Base-by-base conservation (phyloP, 306 rosid species). In the Dalbergia oliveri region DNA sequence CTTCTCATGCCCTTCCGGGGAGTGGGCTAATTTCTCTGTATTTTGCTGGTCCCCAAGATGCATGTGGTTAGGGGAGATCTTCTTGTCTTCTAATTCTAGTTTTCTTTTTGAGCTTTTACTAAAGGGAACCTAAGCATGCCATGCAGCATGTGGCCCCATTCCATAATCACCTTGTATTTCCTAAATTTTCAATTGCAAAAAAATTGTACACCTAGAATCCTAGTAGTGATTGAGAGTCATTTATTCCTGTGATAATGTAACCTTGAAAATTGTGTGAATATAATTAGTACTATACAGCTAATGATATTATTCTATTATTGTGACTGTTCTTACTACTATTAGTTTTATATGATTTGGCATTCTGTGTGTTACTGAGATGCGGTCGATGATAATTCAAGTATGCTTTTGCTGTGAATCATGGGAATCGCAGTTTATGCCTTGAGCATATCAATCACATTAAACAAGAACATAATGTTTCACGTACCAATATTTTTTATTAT, bases 111-210 rank as follows among this genome's bases (percentile, higher is more conserved):
- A 78, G 72, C 84, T 81, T 88, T 86, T 76, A 84, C 77, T 88
- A 75, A 91, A 82, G 87, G 91, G 87, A 88, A 84, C 86, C 93
- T 84, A 87, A 77, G 93, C 94, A 91, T 88, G 92, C 93, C 88
- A 84, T 78, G 83, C 81, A 87, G 56, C 98, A 93, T 90, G 96
- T 90, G 94, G 84, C 77, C 83, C 82, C 86, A 66, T 86, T 89
- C 87, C 80, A 72, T 85, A 78, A 87, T 89, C 69, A 78, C 79
- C 87, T 19, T 61, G 26, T 79, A 59, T 80, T 51, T 76, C 78
- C 43, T 58, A 77, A 57, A 76, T 84, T 86, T 84, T 21, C 23
- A 21, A 21, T 79, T 78, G 13, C 50, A 54, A 59, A 80, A 51
- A 53, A 14, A 19, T 23, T 71, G 45, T 66, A 83, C 86, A 39